A percentile compares a stretch with the other conserved stretches of the same genome.
These are phyloP conservation scores for Tulasnella sp. DNA, from an alignment of 768 basidiomycete genomes.

Conservation along the genomic window DNA sequence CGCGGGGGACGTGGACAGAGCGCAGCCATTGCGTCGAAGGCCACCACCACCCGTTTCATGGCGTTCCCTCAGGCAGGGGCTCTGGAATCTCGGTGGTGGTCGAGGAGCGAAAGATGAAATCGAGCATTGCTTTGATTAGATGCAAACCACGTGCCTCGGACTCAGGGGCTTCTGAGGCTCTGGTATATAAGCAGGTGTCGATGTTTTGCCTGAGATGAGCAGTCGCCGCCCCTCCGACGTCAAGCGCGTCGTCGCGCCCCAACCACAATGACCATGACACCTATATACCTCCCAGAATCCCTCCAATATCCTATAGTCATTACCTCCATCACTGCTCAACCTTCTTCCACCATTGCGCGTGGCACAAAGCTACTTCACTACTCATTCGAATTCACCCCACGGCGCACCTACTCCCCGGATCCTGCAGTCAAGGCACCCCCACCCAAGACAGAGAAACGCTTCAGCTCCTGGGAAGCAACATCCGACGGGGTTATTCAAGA, in stretches of 20 bases:
- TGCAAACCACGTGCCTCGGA: not conserved
- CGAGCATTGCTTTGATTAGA: not conserved
- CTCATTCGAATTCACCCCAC: constrained; percentile 58
- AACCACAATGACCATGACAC: constrained; percentile 8
- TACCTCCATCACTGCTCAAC: constrained; percentile 51
- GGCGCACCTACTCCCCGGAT: not conserved
- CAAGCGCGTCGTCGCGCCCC: constrained; percentile 11
- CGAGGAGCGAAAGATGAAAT: not conserved
- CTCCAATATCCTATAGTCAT: constrained; percentile 85
- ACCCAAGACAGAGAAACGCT: constrained; percentile 51
- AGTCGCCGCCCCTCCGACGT: constrained; percentile 5
- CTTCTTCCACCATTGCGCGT: constrained; percentile 46
- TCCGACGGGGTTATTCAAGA: constrained; percentile 67
- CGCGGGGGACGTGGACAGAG: not conserved
- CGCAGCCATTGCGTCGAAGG: not conserved
- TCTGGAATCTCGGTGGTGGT: not conserved
- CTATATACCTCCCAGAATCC: constrained; percentile 1
- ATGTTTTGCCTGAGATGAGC: constrained; percentile 12
- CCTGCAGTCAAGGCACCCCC: constrained; percentile 19
- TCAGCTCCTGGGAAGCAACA: constrained; percentile 85
- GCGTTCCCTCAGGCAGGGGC: not conserved
- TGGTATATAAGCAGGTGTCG: not conserved
- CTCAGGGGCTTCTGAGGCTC: not conserved
- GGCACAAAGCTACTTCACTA: constrained; percentile 78
- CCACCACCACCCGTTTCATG: not conserved